Conservation (phyloP, 78 protist species). For the Dictyostelium purpureum region DNA sequence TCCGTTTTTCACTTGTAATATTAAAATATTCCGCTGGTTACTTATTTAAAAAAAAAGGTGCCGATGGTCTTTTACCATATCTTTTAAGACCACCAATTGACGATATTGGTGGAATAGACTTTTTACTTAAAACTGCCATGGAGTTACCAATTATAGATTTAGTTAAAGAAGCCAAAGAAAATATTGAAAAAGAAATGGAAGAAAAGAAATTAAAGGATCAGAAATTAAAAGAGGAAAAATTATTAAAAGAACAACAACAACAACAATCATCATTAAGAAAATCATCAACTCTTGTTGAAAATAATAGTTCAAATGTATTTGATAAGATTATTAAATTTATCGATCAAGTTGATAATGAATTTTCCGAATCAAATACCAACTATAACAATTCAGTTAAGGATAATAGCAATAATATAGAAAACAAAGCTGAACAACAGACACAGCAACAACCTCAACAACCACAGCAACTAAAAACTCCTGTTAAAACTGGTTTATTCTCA, state of each 20-base stretch:
- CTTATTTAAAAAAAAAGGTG: slow-evolving; percentile 51
- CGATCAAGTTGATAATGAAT: background rate
- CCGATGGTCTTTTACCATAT: slow-evolving; percentile 62
- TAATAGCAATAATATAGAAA: background rate
- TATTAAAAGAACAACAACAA: slow-evolving; percentile 18
- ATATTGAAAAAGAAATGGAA: background rate
- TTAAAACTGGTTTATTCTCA: slow-evolving; percentile 1
- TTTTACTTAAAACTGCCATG: slow-evolving; percentile 11
- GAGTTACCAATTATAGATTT: slow-evolving; percentile 22
- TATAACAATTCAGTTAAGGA: background rate
- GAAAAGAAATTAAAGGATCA: background rate
- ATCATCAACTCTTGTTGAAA: background rate
- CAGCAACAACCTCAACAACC: background rate
- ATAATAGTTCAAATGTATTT: background rate
- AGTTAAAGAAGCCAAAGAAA: slow-evolving; percentile 13
- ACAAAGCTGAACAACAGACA: background rate
- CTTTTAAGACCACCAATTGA: slow-evolving; percentile 63
- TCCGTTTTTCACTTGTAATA: slow-evolving; percentile 49
- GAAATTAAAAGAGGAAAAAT: background rate
- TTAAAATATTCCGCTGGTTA: background rate
- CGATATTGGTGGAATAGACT: slow-evolving; percentile 53
- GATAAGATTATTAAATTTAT: slow-evolving; percentile 32
- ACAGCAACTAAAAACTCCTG: slow-evolving; percentile 13
- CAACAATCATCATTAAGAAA: background rate
- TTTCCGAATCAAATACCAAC: background rate